Evolutionary conservation across 169 alveolate species (phyloP).

Genomic region (Plasmodium chabaudi): DNA sequence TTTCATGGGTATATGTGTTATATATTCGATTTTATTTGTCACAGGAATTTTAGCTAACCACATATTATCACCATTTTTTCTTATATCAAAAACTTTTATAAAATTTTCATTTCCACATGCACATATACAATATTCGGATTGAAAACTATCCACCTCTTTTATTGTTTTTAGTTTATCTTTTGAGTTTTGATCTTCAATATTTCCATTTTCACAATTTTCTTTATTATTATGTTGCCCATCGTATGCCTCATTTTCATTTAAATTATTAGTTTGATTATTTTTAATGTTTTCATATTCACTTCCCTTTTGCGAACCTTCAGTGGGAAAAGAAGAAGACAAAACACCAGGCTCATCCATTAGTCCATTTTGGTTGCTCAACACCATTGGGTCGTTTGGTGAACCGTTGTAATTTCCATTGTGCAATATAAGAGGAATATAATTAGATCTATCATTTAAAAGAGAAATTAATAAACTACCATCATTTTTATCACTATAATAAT

Average conservation of each 20-base stretch:
- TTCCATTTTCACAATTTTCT: neutral
- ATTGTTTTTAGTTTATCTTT: conserved; percentile 32
- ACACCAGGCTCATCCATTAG: no score
- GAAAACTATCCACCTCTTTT: conserved; percentile 33
- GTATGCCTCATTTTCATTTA: neutral
- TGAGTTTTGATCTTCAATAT: conserved; percentile 6
- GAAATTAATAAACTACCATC: conserved; percentile 58
- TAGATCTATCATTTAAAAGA: conserved; percentile 31
- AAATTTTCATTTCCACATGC: conserved; percentile 70
- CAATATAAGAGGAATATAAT: conserved; percentile 34
- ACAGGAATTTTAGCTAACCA: conserved; percentile 65
- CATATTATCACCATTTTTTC: conserved; percentile 58
- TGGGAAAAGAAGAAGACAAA: no score
- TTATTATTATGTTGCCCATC: neutral
- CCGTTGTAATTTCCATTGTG: neutral
- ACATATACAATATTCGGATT: conserved; percentile 61
- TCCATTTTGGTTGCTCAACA: no score
- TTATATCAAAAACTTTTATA: conserved; percentile 65
- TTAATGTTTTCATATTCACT: neutral
- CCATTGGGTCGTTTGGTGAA: neutral
- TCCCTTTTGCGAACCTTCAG: neutral
- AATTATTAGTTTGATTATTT: neutral
- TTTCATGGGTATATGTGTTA: conserved; percentile 47
- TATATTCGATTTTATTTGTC: conserved; percentile 58
- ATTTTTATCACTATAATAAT: conserved; percentile 62